Evolutionary conservation across 768 basidiomycete genomes (phyloP).

Genomic region (Kwoniella europaea): DNA sequence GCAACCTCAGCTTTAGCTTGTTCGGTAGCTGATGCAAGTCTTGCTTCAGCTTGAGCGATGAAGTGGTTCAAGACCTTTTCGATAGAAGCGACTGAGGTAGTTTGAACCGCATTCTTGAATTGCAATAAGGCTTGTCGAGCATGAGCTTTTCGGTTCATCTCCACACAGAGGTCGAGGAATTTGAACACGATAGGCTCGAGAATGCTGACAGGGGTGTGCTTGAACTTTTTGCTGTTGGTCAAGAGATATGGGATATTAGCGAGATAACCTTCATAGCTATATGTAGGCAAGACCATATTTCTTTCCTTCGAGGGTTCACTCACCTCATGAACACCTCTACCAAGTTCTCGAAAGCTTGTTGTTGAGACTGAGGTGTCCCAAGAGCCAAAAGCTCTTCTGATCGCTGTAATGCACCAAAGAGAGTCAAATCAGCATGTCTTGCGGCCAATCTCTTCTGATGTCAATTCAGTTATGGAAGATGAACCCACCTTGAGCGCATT

Average conservation of each 20-base stretch:
- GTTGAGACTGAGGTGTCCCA: constrained; percentile 53
- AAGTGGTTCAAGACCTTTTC: constrained; percentile 88
- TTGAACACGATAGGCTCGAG: constrained; percentile 95
- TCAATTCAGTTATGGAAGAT: no score
- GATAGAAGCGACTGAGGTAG: constrained; percentile 85
- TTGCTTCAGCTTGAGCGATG: constrained; percentile 61
- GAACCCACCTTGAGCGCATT: constrained; percentile 57
- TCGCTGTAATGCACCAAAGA: constrained; percentile 34
- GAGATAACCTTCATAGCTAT: no score
- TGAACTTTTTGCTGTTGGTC: constrained; percentile 74
- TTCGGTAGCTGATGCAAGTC: constrained; percentile 55
- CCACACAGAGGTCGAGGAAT: constrained; percentile 94
- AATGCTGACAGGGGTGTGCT: constrained; percentile 81
- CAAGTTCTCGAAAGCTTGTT: constrained; percentile 57
- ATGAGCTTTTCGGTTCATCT: constrained; percentile 88
- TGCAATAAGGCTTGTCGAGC: constrained; percentile 96
- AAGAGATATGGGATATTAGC: no score
- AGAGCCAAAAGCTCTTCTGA: constrained; percentile 57
- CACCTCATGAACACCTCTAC: constrained; percentile 57
- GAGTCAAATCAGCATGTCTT: background rate
- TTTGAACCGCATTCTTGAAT: constrained; percentile 97
- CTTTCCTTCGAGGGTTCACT: constrained; percentile 14
- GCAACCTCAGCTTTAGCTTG: constrained; percentile 57
- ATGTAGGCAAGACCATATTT: no score
- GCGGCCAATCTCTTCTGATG: no score